phyloP scores from a whole-genome alignment of 176 grass and related monocot species.

The Hordeum marinum region DNA sequence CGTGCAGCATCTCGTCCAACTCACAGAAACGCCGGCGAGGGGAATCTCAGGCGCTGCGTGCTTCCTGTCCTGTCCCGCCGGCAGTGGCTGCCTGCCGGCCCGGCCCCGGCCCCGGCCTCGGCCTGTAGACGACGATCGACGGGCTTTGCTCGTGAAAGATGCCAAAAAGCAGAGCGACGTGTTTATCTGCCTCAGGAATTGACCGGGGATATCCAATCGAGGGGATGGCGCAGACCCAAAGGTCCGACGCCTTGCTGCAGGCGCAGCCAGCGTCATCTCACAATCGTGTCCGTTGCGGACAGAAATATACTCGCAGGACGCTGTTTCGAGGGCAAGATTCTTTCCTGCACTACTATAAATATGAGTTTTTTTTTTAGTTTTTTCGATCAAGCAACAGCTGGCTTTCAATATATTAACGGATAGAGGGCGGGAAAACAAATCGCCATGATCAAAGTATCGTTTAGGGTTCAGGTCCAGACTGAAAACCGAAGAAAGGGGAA shows the following conservation, averaged over 20 bases:
- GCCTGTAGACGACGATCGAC: not conserved
- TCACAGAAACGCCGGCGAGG: not conserved
- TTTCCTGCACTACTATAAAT: not conserved
- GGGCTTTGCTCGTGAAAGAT: conserved; percentile 22
- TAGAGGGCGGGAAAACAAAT: too few species aligned
- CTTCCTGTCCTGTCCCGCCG: not conserved
- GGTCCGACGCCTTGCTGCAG: not conserved
- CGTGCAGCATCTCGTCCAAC: conserved; percentile 29
- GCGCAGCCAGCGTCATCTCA: not conserved
- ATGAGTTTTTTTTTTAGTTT: too few species aligned
- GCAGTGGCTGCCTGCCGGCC: not conserved
- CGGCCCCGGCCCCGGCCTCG: not conserved
- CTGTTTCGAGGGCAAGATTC: conserved; percentile 23
- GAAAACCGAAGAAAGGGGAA: too few species aligned
- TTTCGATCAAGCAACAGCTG: too few species aligned
- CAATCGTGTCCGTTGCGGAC: conserved; percentile 17
- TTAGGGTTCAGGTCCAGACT: too few species aligned
- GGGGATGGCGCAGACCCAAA: not conserved
- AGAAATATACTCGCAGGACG: not conserved
- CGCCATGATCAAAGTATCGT: too few species aligned
- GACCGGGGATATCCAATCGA: not conserved
- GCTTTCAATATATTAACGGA: too few species aligned
- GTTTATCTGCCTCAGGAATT: not conserved
- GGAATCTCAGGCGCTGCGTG: not conserved
- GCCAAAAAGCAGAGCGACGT: conserved; percentile 15